Conservation (phyloP, 2,329 filamentous ascomycete species). For the Fonsecaea pedrosoi region DNA sequence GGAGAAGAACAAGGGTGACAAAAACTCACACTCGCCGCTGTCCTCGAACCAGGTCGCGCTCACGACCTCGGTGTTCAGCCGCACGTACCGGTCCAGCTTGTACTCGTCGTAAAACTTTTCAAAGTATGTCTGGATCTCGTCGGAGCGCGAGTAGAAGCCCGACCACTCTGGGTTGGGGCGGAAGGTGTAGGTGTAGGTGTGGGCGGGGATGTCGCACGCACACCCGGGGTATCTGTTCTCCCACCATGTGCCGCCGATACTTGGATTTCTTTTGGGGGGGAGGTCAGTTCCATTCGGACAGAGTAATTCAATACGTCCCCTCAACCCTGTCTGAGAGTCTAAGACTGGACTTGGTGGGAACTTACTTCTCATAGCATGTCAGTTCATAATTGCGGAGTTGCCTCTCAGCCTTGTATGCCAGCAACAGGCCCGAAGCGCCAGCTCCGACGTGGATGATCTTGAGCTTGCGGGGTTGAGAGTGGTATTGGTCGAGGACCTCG, state of each 20-base stretch:
- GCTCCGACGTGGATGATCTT: slow-evolving; percentile 38
- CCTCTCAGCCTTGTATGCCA: slow-evolving; percentile 43
- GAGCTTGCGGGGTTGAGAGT: slow-evolving; percentile 24
- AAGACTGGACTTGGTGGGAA: not conserved
- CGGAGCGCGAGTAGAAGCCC: slow-evolving; percentile 18
- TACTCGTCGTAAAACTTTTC: slow-evolving; percentile 49
- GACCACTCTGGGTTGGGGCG: slow-evolving; percentile 37
- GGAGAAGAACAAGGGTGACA: not conserved
- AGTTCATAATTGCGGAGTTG: slow-evolving; percentile 42
- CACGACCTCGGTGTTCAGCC: slow-evolving; percentile 26
- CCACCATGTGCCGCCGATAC: slow-evolving; percentile 42
- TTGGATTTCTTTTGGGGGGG: slow-evolving; percentile 18
- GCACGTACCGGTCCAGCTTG: slow-evolving; percentile 24
- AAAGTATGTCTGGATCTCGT: slow-evolving; percentile 22
- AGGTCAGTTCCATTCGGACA: too few relatives aligned
- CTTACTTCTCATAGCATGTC: slow-evolving; percentile 37
- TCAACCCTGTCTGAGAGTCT: too few relatives aligned
- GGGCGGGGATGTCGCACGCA: slow-evolving; percentile 47
- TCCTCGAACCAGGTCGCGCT: slow-evolving; percentile 29
- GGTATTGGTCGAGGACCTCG: slow-evolving; percentile 14
- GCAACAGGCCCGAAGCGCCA: slow-evolving; percentile 32
- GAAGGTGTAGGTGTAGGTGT: slow-evolving; percentile 30
- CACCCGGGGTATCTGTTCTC: slow-evolving; percentile 37
- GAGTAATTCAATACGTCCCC: too few relatives aligned
- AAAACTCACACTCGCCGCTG: slow-evolving; percentile 24